Evolutionary conservation across 129 eudicot species (phyloP), one percentile per base, ranked within the genome.

Genomic region (Mikania micrantha): DNA sequence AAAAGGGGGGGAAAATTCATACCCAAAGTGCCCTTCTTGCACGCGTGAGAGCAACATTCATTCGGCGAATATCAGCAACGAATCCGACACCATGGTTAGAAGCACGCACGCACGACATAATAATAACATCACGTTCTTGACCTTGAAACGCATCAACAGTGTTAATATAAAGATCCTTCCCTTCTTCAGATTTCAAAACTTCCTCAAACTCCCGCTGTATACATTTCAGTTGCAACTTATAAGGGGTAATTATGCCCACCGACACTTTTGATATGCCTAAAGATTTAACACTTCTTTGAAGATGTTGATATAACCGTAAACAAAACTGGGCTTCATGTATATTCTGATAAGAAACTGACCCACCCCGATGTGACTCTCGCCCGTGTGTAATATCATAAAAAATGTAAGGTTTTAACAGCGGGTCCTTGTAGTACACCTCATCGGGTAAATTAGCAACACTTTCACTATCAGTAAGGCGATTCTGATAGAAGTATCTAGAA

Each of bases 141-240:
- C 99, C 99, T 79, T 88, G 99, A 69, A 93, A 93, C 49, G 99
- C 99, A 84, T 93, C 99, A 25, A 93, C 99, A 1, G 96, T 93
- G 66, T 93, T 93, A 0, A 93, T 86, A 79, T 93, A 93, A 21
- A 93, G 80, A 70, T 89, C 96, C 47, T 84, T 82, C 19, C 95
- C 97, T 53, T 85, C 91, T 74, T 90, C 97, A 0, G 97, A 85
- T 63, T 83, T 93, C 59, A 93, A 34, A 67, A 93, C 79, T 31
- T 83, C 96, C 77, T 89, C 90, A 73, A 93, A 93, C 79, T 93
- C 99, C 36, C 92, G 79, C 47, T 89, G 99, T 20, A 93, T 88
- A 75, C 96, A 93, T 81, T 83, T 93, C 74, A 93, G 73, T 44
- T 93, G 99, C 81, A 93, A 77, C 75, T 93, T 93, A 78, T 93